phyloP scores from a whole-genome alignment of 2,329 filamentous ascomycete species.

The Phialophora expanda region DNA sequence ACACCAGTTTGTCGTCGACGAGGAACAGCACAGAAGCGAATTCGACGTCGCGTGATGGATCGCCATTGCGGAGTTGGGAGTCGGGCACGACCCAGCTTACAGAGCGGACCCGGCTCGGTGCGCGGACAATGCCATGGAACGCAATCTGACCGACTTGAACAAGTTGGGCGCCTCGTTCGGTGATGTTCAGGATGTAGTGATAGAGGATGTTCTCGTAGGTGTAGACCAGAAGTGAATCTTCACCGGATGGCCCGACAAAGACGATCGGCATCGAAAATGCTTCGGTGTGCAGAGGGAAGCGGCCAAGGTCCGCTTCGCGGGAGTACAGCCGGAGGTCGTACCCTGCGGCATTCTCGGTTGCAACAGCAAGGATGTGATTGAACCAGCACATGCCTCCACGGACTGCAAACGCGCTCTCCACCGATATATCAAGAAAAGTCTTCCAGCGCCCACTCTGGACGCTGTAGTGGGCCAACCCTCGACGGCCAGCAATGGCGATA shows the following conservation, averaged over 20 bases:
- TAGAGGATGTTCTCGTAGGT: conserved; percentile 96
- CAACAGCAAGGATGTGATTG: conserved; percentile 90
- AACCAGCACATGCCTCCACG: conserved; percentile 99
- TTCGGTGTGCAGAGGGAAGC: conserved; percentile 75
- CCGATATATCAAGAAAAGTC: conserved; percentile 78
- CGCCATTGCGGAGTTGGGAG: conserved; percentile 83
- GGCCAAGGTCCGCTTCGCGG: conserved; percentile 78
- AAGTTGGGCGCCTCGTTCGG: conserved; percentile 72
- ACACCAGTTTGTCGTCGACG: conserved; percentile 94
- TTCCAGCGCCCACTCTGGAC: conserved; percentile 95
- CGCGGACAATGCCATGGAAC: conserved; percentile 93
- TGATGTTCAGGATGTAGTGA: conserved; percentile 84
- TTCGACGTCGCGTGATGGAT: conserved; percentile 93
- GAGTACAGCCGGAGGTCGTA: conserved; percentile 94
- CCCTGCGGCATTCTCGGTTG: conserved; percentile 81
- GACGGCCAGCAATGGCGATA: conserved; percentile 89
- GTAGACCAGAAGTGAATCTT: conserved; percentile 94
- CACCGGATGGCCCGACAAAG: conserved; percentile 83
- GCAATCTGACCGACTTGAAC: conserved; percentile 97
- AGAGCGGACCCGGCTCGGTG: conserved; percentile 86
- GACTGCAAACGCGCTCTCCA: conserved; percentile 90
- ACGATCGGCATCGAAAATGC: conserved; percentile 84
- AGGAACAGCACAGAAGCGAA: conserved; percentile 92
- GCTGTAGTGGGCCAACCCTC: conserved; percentile 94
- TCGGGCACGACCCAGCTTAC: conserved; percentile 97